Evolutionary conservation across 2,329 filamentous ascomycete genomes (phyloP).

Genomic region (Thielaviopsis cerberus): DNA sequence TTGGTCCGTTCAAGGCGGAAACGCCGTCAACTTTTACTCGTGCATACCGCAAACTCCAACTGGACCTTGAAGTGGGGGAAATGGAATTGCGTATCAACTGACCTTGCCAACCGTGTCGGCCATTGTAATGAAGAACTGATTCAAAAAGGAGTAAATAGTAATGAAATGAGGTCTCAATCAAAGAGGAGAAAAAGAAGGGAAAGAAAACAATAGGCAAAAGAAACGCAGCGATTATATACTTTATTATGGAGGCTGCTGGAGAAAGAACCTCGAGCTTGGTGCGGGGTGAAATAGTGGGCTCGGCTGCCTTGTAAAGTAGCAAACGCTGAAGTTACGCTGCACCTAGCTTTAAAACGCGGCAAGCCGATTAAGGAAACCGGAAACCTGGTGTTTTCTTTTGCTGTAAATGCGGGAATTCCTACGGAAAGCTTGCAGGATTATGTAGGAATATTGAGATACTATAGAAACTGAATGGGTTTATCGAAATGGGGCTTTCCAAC

Average conservation of each 20-base stretch:
- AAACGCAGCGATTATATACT: conserved; percentile 1
- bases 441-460: too few species aligned
- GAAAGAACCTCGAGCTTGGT: neutral
- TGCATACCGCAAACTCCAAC: too few species aligned
- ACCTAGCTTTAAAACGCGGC: too few species aligned
- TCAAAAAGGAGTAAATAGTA: neutral
- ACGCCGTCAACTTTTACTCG: neutral
- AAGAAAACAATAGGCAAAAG: neutral
- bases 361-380: too few species aligned
- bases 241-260: neutral
- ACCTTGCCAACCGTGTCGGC: conserved; percentile 12
- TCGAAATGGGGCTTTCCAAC: too few species aligned
- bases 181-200: neutral
- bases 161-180: neutral
- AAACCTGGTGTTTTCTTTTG: too few species aligned
- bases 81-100: neutral
- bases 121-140: conserved; percentile 4
- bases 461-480: too few species aligned
- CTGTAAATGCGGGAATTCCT: too few species aligned
- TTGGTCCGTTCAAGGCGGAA: neutral
- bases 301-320: too few species aligned
- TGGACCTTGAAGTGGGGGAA: too few species aligned
- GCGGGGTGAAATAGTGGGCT: neutral
- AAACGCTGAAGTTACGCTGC: too few species aligned
- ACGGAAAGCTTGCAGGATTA: too few species aligned